Percentiles rank a stretch among this genome's conserved stretches.
These are phyloP conservation scores for Pythium scleroteichum DNA, from an alignment of 352 stramenopile genomes.

Conservation along the genomic window DNA sequence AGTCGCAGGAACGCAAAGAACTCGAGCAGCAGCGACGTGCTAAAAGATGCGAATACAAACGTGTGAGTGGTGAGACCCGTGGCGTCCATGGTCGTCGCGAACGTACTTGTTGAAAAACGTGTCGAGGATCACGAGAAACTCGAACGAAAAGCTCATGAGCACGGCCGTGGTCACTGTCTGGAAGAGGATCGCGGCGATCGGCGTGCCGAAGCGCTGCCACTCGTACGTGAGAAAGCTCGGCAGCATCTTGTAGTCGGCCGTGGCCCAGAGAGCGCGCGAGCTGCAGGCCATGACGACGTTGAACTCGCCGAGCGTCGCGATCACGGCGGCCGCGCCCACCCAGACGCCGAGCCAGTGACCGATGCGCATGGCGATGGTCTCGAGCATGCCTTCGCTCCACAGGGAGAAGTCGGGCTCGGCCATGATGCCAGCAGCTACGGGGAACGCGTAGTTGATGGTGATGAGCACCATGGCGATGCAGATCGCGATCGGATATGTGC, in stretches of 20 bases:
- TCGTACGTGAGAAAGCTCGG: slow-evolving; percentile 57
- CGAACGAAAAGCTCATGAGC: slow-evolving; percentile 87
- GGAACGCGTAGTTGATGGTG: slow-evolving; percentile 85
- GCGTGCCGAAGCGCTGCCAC: slow-evolving; percentile 77
- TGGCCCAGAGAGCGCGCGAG: slow-evolving; percentile 78
- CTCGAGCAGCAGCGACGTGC: slow-evolving; percentile 66
- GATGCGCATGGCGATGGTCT: slow-evolving; percentile 75
- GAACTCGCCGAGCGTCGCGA: slow-evolving; percentile 85
- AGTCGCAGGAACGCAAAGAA: slow-evolving; percentile 84
- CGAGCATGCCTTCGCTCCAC: slow-evolving; percentile 75
- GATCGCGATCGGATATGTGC: slow-evolving; percentile 84
- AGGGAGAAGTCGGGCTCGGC: slow-evolving; percentile 65
- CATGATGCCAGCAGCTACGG: slow-evolving; percentile 79
- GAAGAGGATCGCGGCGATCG: slow-evolving; percentile 74
- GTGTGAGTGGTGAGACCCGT: background rate
- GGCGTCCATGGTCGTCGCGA: too few relatives aligned
- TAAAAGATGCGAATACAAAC: slow-evolving; percentile 42
- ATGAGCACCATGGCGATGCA: slow-evolving; percentile 80
- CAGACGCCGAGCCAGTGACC: slow-evolving; percentile 78
- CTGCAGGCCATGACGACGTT: slow-evolving; percentile 88
- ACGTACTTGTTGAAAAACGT: slow-evolving; percentile 88
- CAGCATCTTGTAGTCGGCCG: slow-evolving; percentile 86
- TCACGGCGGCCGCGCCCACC: slow-evolving; percentile 72
- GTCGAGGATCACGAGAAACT: slow-evolving; percentile 79
- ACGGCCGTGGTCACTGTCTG: slow-evolving; percentile 72